phyloP scores from a whole-genome alignment of 106 monocot species.

The Allium fistulosum region DNA sequence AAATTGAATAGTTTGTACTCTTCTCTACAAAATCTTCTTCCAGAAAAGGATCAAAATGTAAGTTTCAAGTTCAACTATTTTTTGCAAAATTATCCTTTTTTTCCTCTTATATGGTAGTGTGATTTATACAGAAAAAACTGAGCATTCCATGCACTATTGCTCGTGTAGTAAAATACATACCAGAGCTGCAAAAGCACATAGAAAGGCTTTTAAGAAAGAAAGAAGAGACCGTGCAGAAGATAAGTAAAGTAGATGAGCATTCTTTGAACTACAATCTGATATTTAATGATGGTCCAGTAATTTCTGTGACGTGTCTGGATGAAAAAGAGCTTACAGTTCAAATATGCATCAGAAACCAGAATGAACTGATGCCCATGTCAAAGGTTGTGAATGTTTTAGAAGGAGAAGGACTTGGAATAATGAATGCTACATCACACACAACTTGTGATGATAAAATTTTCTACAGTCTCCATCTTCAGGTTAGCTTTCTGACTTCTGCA shows the following conservation, averaged over 20 bases:
- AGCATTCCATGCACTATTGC: conserved; percentile 57
- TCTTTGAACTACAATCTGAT: neutral
- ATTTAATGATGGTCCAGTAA: conserved; percentile 3
- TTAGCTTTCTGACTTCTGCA: conserved; percentile 4
- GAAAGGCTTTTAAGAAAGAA: conserved; percentile 29
- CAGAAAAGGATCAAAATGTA: conserved; percentile 22
- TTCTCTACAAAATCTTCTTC: conserved; percentile 33
- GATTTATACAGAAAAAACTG: conserved; percentile 43
- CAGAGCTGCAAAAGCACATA: conserved; percentile 57
- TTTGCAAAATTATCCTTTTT: neutral
- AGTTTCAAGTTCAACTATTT: neutral
- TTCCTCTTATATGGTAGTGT: neutral
- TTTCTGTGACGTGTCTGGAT: conserved; percentile 32
- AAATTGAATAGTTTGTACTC: conserved; percentile 43
- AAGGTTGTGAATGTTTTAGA: conserved; percentile 36
- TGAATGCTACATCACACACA: conserved; percentile 35
- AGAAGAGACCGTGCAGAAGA: conserved; percentile 27
- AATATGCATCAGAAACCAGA: conserved; percentile 22
- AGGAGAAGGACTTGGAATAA: conserved; percentile 32
- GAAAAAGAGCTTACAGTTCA: conserved; percentile 46
- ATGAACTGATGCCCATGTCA: conserved; percentile 11
- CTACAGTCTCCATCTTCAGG: conserved; percentile 58
- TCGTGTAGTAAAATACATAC: conserved; percentile 60
- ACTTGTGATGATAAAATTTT: conserved; percentile 18
- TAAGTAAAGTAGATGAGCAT: neutral